Evolutionary conservation across 2,329 filamentous ascomycete species (phyloP), one percentile per base, ranked within the genome.

Genomic region (Diaporthe sp.): DNA sequence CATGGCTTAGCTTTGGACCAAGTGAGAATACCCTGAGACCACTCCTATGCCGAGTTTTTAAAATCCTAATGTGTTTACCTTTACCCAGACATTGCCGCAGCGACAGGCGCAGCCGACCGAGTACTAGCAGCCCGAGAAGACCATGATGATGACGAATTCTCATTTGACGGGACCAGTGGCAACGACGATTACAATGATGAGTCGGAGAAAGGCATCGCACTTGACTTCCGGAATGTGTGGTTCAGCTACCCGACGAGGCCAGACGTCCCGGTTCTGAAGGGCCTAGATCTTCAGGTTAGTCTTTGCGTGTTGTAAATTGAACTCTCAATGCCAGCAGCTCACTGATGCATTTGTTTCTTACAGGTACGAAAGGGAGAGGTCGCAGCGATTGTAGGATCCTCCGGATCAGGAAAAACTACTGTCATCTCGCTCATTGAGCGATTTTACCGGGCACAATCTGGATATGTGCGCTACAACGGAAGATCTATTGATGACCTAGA

Each of bases 391-490:
- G 64, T 68, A 33, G 64, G 64, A 1, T 40, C 64, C 2, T 68
- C 64, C 9, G 64, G 64, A 3, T 68, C 64, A 8, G 64, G 64
- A 3, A 68, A 68, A 25, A 68, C 64, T 15, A 68, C 64, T 0
- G 64, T 68, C 22, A 68, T 68, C n/a, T 68, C 64, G 64, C 64
- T 68, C n/a, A 68, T 68, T 38, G 64, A 68, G 64, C 33, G 47
- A n/a, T 68, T 68, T 17, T 68, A 68, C 47, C n/a, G 79, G 3
- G 79, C 83, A 89, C 75, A 84, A 88, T 50, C 83, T 0, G 89
- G 89, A 0, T 82, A 87, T 52, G 87, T 91, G 30, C 81, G 88
- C 0, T 90, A 89, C 78, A 89, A 91, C 74, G 89, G 89, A 2
- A 38, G 89, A 25, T 87, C 90, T 71, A 89, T 91, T 72, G 87